Evolutionary conservation across 2,329 filamentous ascomycete species (phyloP), one percentile per base, ranked within the genome.

Genomic region (Alternaria gaisen): DNA sequence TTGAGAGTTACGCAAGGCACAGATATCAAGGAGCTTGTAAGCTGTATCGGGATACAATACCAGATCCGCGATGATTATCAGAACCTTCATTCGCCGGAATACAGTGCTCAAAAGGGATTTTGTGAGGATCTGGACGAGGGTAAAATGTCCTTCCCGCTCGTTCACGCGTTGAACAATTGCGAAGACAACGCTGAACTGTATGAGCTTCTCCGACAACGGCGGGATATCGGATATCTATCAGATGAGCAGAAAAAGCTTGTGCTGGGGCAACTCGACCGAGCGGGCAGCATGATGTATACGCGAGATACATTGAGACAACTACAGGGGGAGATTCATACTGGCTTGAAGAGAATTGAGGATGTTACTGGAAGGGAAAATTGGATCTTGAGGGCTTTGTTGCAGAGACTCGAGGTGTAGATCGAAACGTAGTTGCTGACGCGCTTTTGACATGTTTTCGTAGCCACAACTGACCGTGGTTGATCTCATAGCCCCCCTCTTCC

Each of bases 101-200:
- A 96, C 82, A 89, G 88, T 43, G 83, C 90, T 67, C 94, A 95
- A 79, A 97, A 97, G 82, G 94, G 93, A 44, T 86, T 95, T 69
- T 95, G 91, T 77, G 93, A 97, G 81, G 94, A 97, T 78, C 80
- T 97, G 72, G 96, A 92, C 1, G 94, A 97, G 81, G 94, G 93
- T 63, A 97, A 97, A 83, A 97, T 97, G 81, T 94, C 91, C 4
- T 53, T 51, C 11, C 58, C 53, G 5, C 11, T 60, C 2, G 20
- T 56, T 4, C 53, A 60, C 7, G 36, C 54, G 1, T 12, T 51
- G 34, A 56, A n/a, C 7, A 26, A 28, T 28, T 56, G 14, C 20
- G 18, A 24, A 24, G 24, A 24, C 24, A 24, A 24, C 24, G 24
- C 24, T 7, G 24, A 24, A 2, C 24, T 24, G 24, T 24, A 24